Percentiles rank a stretch among this genome's conserved stretches.
Conservation (phyloP, 1,139 yeast genomes). For the Lodderomyces elongisporus region DNA sequence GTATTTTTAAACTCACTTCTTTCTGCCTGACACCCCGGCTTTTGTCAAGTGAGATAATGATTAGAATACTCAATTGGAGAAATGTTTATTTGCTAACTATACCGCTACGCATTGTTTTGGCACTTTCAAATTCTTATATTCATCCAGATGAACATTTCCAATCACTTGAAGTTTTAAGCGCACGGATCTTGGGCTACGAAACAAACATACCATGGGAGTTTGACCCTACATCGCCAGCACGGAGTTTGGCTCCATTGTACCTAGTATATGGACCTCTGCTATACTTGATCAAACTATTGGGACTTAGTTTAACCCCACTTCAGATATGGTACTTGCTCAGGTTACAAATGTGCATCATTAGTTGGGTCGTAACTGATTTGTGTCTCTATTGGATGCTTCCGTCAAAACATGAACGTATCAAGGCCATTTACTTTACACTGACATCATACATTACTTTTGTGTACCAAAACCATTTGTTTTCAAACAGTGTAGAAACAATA, state of each 20-base stretch:
- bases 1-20: no score
- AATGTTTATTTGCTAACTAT: conserved; percentile 38
- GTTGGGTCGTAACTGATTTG: conserved; percentile 57
- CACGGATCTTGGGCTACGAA: conserved; percentile 43
- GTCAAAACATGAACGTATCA: conserved; percentile 57
- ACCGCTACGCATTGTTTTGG: conserved; percentile 50
- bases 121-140: conserved; percentile 74
- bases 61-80: conserved; percentile 40
- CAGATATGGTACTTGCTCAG: conserved; percentile 55
- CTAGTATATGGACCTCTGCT: conserved; percentile 66
- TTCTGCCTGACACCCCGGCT: no score
- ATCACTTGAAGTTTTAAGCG: conserved; percentile 66
- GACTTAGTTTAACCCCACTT: conserved; percentile 31
- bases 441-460: conserved; percentile 78
- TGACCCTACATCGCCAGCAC: conserved; percentile 48
- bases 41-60: no score
- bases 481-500: conserved; percentile 80
- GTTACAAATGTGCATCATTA: conserved; percentile 49
- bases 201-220: conserved; percentile 83
- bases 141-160: conserved; percentile 99
- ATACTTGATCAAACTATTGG: conserved; percentile 22
- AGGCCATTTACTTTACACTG: conserved; percentile 60
- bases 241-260: conserved; percentile 71
- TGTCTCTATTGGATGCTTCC: conserved; percentile 47
- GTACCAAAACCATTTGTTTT: conserved; percentile 82